A percentile compares a stretch with the other conserved stretches of the same genome.
phyloP scores from a whole-genome alignment of 2,329 filamentous ascomycete genomes.

The Pseudogymnoascus sp. region DNA sequence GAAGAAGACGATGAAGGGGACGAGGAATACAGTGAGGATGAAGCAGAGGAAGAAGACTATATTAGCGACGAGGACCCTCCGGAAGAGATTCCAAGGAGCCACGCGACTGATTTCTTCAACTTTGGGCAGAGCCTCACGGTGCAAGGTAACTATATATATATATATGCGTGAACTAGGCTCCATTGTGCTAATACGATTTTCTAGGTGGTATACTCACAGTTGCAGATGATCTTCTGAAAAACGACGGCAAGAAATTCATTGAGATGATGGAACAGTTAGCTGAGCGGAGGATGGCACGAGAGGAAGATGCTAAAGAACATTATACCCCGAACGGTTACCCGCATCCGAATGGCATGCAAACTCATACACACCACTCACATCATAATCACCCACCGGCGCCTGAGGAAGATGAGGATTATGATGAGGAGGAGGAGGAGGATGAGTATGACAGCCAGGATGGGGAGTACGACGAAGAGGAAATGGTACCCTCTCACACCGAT shows the following conservation, averaged over 20 bases:
- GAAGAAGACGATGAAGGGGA: slow-evolving; percentile 42
- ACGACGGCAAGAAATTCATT: slow-evolving; percentile 98
- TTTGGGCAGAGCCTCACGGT: slow-evolving; percentile 97
- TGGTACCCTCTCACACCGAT: slow-evolving; percentile 32
- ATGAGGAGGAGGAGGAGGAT: slow-evolving; percentile 58
- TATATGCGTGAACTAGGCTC: slow-evolving; percentile 14
- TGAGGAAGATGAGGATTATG: slow-evolving; percentile 67
- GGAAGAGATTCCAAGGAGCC: slow-evolving; percentile 56
- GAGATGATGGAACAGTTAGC: slow-evolving; percentile 99
- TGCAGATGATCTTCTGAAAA: slow-evolving; percentile 95
- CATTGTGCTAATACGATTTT: slow-evolving; percentile 24
- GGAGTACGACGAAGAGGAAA: slow-evolving; percentile 74
- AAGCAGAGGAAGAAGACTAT: slow-evolving; percentile 55
- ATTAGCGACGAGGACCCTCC: slow-evolving; percentile 53
- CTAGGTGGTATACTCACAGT: slow-evolving; percentile 96
- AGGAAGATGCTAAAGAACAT: slow-evolving; percentile 73
- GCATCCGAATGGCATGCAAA: slow-evolving; percentile 50
- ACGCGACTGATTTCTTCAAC: slow-evolving; percentile 82
- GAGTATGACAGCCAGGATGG: slow-evolving; percentile 56
- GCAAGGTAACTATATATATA: slow-evolving; percentile 44
- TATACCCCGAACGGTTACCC: slow-evolving; percentile 49
- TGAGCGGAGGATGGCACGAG: slow-evolving; percentile 91
- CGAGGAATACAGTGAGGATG: slow-evolving; percentile 36
- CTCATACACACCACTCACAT: slow-evolving; percentile 26
- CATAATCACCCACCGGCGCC: slow-evolving; percentile 54